These are phyloP conservation scores for Acrodontium crateriforme DNA, from an alignment of 2,329 filamentous ascomycete species.

Conservation along the genomic window DNA sequence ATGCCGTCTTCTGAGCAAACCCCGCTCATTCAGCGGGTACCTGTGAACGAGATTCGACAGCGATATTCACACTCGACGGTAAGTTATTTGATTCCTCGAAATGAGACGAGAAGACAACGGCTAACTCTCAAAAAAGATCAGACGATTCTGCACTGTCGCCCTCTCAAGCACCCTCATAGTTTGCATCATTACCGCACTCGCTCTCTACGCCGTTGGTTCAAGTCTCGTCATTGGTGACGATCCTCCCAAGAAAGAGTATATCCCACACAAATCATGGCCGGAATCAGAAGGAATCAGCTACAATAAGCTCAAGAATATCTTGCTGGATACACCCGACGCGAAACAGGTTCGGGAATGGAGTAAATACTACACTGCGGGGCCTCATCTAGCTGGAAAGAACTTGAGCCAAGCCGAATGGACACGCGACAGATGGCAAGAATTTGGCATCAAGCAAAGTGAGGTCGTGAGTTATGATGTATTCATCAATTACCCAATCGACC, in stretches of 20 bases:
- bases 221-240: slow-evolving; percentile 1
- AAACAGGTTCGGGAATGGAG: slow-evolving; percentile 37
- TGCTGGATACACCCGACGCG: slow-evolving; percentile 40
- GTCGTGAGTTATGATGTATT: slow-evolving; percentile 39
- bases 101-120: not conserved
- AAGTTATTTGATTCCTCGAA: slow-evolving; percentile 1
- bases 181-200: slow-evolving; percentile 23
- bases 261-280: slow-evolving; percentile 27
- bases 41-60: slow-evolving; percentile 34
- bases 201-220: slow-evolving; percentile 9
- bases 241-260: no score
- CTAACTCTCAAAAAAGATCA: slow-evolving; percentile 25
- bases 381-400: slow-evolving; percentile 39
- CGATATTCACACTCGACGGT: slow-evolving; percentile 35
- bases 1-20: slow-evolving; percentile 45
- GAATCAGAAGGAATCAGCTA: slow-evolving; percentile 35
- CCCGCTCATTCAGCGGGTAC: slow-evolving; percentile 53
- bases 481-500: slow-evolving; percentile 36
- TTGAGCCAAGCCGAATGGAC: slow-evolving; percentile 39
- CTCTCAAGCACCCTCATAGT: slow-evolving; percentile 25
- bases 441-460: slow-evolving; percentile 30
- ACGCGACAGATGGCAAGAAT: slow-evolving; percentile 34
- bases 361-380: slow-evolving; percentile 36
- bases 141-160: slow-evolving; percentile 53
- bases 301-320: slow-evolving; percentile 40